Conservation (phyloP, 352 stramenopile genomes). For the Phytopythium ostracodes region DNA sequence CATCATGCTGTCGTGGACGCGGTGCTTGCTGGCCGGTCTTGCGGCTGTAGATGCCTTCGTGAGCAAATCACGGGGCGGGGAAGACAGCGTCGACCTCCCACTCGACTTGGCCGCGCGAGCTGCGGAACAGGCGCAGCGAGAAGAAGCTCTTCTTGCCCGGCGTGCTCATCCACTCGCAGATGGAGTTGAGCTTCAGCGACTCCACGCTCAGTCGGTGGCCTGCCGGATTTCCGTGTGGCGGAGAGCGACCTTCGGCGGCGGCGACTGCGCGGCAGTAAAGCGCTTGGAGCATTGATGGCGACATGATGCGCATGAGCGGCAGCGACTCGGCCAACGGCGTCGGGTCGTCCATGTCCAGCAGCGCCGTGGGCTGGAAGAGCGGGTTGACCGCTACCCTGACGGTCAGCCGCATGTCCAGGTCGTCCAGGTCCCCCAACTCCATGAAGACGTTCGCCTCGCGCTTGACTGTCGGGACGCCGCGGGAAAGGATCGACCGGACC, state of each 20-base stretch:
- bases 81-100: constrained; percentile 36
- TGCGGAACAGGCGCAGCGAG: constrained; percentile 27
- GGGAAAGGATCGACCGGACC: constrained; percentile 2
- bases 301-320: constrained; percentile 24
- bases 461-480: constrained; percentile 7
- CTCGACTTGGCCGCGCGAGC: constrained; percentile 14
- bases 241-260: background rate
- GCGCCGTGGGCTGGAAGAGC: constrained; percentile 18
- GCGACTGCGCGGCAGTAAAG: background rate
- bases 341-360: constrained; percentile 17
- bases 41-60: background rate
- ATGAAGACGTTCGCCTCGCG: constrained; percentile 13
- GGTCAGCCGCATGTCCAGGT: constrained; percentile 13
- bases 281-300: constrained; percentile 9
- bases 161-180: constrained; percentile 17
- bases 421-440: constrained; percentile 14
- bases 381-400: constrained; percentile 17
- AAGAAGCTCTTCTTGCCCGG: constrained; percentile 22
- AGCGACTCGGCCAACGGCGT: constrained; percentile 12
- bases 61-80: background rate
- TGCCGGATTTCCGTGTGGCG: background rate
- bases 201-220: background rate
- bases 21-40: background rate
- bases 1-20: background rate
- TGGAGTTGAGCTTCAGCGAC: constrained; percentile 16